Evolutionary conservation across 805 yeast species (phyloP).

Genomic region (Starmerella asiatica): DNA sequence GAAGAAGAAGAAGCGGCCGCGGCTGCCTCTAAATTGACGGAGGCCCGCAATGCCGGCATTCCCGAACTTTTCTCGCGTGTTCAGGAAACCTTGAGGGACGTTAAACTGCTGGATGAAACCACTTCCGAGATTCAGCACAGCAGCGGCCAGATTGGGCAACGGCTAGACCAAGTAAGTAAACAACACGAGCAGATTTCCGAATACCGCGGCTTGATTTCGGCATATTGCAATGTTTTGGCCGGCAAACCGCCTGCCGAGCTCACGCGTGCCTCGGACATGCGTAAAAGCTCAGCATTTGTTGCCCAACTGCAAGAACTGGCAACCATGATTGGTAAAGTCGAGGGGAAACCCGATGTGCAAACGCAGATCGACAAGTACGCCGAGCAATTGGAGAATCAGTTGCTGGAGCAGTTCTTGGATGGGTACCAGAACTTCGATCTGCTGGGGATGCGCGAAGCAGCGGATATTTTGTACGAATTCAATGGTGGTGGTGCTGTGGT

Average conservation of each 20-base stretch:
- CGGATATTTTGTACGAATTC: constrained; percentile 60
- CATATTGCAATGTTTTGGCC: constrained; percentile 65
- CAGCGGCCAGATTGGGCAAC: constrained; percentile 24
- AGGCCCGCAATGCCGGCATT: constrained; percentile 55
- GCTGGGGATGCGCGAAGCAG: constrained; percentile 56
- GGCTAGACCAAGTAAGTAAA: constrained; percentile 34
- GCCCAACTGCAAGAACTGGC: constrained; percentile 54
- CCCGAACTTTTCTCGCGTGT: constrained; percentile 40
- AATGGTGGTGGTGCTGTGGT: constrained; percentile 78
- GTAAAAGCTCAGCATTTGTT: constrained; percentile 55
- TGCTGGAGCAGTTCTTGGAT: constrained; percentile 55
- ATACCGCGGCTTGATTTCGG: constrained; percentile 57
- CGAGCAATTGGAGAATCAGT: constrained; percentile 57
- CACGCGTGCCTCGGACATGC: constrained; percentile 43
- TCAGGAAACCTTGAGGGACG: constrained; percentile 26
- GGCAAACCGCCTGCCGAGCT: constrained; percentile 41
- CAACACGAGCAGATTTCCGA: constrained; percentile 61
- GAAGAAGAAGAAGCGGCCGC: constrained; percentile 40
- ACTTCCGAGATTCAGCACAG: constrained; percentile 24
- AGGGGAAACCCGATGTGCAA: constrained; percentile 23
- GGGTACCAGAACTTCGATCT: constrained; percentile 61
- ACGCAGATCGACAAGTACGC: constrained; percentile 53
- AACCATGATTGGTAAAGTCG: constrained; percentile 37
- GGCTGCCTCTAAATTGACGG: constrained; percentile 48
- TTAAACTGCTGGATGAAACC: constrained; percentile 26